Base-by-base conservation (phyloP, 257 asterid genomes). In the Lycium ferocissimum region DNA sequence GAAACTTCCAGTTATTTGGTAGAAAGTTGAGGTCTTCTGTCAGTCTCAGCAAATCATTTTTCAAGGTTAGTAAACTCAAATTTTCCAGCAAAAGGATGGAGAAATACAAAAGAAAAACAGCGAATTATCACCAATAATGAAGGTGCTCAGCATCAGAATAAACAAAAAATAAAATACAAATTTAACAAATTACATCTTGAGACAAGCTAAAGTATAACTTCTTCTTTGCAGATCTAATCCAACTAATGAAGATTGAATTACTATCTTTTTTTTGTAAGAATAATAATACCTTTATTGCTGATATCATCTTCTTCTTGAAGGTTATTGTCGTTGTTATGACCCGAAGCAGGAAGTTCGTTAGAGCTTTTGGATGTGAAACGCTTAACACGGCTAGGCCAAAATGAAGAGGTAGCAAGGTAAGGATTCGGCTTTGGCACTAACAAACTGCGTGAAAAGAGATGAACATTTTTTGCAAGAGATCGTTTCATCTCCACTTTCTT, bases 351-450 rank as follows among this genome's bases (percentile, higher is more conserved):
- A n/a, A n/a, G n/a, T n/a, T n/a, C 82, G 6, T 78, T 53, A 0
- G 82, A 33, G 47, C 14, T 78, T 78, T 78, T 53, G 49, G 82
- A 78, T 14, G 82, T 53, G 65, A 78, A 78, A 78, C 15, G 82
- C 49, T 26, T 53, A 51, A 1, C 33, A 26, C 33, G 14, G 14
- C 2, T 53, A 15, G 47, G 47, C 65, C 14, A 78, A 78, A 78
- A 2, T 78, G 65, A 78, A 78, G 47, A 14, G 22, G 63, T 14
- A 76, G 26, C 2, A 26, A 14, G 14, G 33, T 13, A 26, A 53
- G 65, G 65, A 26, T 76, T 76, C 82, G 65, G 65, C 8, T 78
- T 78, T 65, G 47, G 65, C 8, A 3, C 51, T 2, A 78, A 53
- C 65, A 53, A 53, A 49, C 81, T 75, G n/a, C 80, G 40, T 5